Evolutionary conservation across 2,329 filamentous ascomycete species (phyloP), one percentile per base, ranked within the genome.

Genomic region (Sarocladiaceae sp.): DNA sequence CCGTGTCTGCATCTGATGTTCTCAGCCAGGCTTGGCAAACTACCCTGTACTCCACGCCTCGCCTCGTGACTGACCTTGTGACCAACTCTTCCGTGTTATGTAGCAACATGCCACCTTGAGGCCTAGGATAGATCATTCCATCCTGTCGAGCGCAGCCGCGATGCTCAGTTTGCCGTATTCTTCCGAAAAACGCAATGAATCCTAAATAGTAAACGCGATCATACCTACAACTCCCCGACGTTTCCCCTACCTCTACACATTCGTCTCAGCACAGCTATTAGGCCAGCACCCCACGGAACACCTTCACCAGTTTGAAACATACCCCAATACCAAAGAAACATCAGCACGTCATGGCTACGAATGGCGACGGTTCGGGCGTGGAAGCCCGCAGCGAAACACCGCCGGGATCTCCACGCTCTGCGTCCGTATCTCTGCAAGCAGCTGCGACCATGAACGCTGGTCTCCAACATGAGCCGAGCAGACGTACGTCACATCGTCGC

Each of bases 361-460:
- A 65, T 56, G 60, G 57, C 51, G 62, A 65, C 11, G 59, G 57
- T 37, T 36, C 59, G 25, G 44, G 7, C 17, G 17, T 17, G 13
- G 47, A 53, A 28, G 58, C 61, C 53, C 65, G 62, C 60, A 56
- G 60, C 58, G 73, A 79, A 54, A 81, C 80, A 22, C 78, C 82
- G 23, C 80, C 81, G 28, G 76, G 80, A 46, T 83, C 84, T 40
- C 80, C 83, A 33, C 77, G 86, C 59, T 83, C 82, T 48, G 80
- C 86, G 29, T 83, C 86, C 36, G 78, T 81, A 56, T 90, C 87
- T 13, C 77, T 94, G 10, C 87, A 88, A 64, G 88, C 87, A 50
- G 83, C 88, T 12, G 88, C 87, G 7, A 84, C 87, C 39, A 80
- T 92, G 68, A 93, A 93, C 65, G 86, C 88, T 25, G 83, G 88